Conservation (phyloP, 106 monocot species). For the Dioscorea zingiberensis region DNA sequence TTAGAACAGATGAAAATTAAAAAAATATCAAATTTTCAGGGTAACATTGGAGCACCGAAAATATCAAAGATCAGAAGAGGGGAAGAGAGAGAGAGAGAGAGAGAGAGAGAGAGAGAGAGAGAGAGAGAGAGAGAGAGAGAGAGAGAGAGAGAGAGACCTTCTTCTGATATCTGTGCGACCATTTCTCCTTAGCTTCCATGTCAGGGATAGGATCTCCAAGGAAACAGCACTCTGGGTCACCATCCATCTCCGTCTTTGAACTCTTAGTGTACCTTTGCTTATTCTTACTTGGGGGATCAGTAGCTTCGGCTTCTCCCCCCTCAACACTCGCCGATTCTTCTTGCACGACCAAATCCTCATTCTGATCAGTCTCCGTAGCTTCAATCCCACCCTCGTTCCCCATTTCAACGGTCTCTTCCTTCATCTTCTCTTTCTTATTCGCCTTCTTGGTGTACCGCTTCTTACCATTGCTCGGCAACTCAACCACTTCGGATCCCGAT, state of each 20-base stretch:
- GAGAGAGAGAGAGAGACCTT: slow-evolving; percentile 11
- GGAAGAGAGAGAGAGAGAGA: not conserved
- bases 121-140: no score
- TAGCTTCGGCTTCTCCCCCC: not conserved
- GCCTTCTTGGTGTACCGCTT: no score
- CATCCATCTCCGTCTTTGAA: not conserved
- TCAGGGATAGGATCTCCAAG: slow-evolving; percentile 38
- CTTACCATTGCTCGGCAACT: no score
- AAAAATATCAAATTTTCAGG: not conserved
- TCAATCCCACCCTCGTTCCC: not conserved
- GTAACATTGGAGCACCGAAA: not conserved
- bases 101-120: not conserved
- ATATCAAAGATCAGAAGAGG: not conserved
- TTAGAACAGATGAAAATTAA: no score
- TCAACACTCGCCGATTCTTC: slow-evolving; percentile 5
- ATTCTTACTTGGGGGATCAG: not conserved
- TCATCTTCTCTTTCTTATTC: no score
- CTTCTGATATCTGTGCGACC: slow-evolving; percentile 54
- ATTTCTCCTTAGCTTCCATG: slow-evolving; percentile 35
- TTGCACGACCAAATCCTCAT: not conserved
- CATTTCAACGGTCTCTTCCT: not conserved
- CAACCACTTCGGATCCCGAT: no score
- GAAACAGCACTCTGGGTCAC: slow-evolving; percentile 22
- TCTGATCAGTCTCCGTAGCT: not conserved
- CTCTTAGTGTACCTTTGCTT: not conserved